phyloP scores from a whole-genome alignment of 257 asterid genomes.

The Schizonepeta tenuifolia region DNA sequence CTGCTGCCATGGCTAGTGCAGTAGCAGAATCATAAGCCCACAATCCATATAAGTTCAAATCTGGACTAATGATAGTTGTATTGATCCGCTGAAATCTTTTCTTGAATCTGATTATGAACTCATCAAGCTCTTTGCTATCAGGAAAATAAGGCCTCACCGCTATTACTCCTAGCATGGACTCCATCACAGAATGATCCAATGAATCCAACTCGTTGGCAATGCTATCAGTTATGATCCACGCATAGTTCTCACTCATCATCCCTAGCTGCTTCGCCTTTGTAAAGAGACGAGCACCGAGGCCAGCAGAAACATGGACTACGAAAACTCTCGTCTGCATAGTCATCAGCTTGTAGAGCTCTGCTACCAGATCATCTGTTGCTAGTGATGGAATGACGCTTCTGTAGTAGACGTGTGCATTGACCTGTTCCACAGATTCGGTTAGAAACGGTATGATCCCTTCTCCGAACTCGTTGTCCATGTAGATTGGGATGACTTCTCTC shows the following conservation, averaged over 20 bases:
- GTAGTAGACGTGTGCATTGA: conserved; percentile 38
- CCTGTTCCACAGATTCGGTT: conserved; percentile 39
- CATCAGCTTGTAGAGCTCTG: conserved; percentile 49
- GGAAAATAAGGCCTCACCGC: conserved; percentile 40
- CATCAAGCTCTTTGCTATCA: conserved; percentile 27
- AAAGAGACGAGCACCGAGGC: conserved; percentile 38
- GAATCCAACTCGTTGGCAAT: conserved; percentile 31
- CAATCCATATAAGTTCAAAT: conserved; percentile 35
- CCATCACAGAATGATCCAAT: conserved; percentile 27
- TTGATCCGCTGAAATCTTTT: neutral
- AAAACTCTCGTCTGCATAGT: conserved; percentile 52
- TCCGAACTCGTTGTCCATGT: conserved; percentile 41
- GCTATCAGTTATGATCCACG: conserved; percentile 44
- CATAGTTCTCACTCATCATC: conserved; percentile 44
- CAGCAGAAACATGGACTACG: conserved; percentile 35
- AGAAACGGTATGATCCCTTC: conserved; percentile 45
- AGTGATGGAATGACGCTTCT: conserved; percentile 37
- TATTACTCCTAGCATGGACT: conserved; percentile 45
- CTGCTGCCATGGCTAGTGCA: conserved; percentile 47
- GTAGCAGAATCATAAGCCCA: conserved; percentile 47
- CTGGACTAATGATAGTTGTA: neutral
- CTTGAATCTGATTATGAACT: conserved; percentile 24
- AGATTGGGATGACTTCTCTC: conserved; percentile 43
- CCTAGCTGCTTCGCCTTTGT: conserved; percentile 36
- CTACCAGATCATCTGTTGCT: conserved; percentile 41